Conservation (phyloP, 2,329 filamentous ascomycete species). For the Fusarium metavorans region DNA sequence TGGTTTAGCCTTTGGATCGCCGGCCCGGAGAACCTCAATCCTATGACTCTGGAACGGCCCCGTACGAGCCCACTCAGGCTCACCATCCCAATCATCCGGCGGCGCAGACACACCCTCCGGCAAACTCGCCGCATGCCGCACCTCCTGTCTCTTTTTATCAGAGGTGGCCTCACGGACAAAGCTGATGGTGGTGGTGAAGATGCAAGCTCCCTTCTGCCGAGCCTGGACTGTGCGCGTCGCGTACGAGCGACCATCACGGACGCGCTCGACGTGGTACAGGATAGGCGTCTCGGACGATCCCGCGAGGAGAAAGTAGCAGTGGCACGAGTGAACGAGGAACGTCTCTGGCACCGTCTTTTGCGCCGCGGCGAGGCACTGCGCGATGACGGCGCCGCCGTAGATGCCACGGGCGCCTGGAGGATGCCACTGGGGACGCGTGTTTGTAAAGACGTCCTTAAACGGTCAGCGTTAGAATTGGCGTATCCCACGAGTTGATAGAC, state of each 20-base stretch:
- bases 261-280: slow-evolving; percentile 93
- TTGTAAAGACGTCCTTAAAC: slow-evolving; percentile 88
- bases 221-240: slow-evolving; percentile 97
- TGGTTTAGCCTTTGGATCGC: slow-evolving; percentile 61
- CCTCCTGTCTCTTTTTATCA: slow-evolving; percentile 63
- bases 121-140: slow-evolving; percentile 75
- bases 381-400: slow-evolving; percentile 93
- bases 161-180: slow-evolving; percentile 78
- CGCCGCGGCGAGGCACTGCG: slow-evolving; percentile 88
- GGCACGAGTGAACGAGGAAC: slow-evolving; percentile 94
- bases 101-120: slow-evolving; percentile 58
- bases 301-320: slow-evolving; percentile 98
- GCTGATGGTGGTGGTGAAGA: slow-evolving; percentile 95
- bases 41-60: slow-evolving; percentile 62
- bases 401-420: slow-evolving; percentile 92
- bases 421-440: slow-evolving; percentile 91
- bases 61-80: slow-evolving; percentile 63
- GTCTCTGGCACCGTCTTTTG: slow-evolving; percentile 85
- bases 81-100: slow-evolving; percentile 55
- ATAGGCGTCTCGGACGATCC: slow-evolving; percentile 88
- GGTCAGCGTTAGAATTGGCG: neutral
- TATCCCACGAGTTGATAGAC: slow-evolving; percentile 41
- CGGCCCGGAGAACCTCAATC: slow-evolving; percentile 53
- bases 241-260: slow-evolving; percentile 90
- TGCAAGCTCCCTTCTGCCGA: slow-evolving; percentile 85